Percentiles rank a stretch among this genome's conserved stretches.
Evolutionary conservation across 2,329 filamentous ascomycete genomes (phyloP).

Genomic region (Colletotrichum echinochloae): DNA sequence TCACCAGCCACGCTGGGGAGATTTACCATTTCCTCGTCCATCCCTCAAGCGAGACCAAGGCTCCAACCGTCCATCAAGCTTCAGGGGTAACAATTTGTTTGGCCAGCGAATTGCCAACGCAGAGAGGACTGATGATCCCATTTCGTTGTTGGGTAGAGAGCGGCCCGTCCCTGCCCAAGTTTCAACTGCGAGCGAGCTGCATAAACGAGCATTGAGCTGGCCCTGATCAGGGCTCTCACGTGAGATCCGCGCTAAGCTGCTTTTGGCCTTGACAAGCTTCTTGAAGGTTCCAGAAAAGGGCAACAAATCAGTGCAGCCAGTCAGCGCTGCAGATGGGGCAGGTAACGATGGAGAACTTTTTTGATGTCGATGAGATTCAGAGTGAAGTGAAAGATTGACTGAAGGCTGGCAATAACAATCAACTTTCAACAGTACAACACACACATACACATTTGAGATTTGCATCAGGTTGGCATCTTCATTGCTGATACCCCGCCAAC

Average conservation of each 20-base stretch:
- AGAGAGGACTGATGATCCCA: slow-evolving; percentile 23
- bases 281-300: slow-evolving; percentile 57
- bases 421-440: slow-evolving; percentile 10
- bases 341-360: slow-evolving; percentile 39
- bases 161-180: slow-evolving; percentile 23
- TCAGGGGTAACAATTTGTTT: slow-evolving; percentile 27
- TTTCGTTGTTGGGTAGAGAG: slow-evolving; percentile 21
- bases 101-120: slow-evolving; percentile 31
- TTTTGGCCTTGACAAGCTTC: slow-evolving; percentile 48
- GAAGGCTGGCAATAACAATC: slow-evolving; percentile 38
- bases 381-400: slow-evolving; percentile 31
- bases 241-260: slow-evolving; percentile 45
- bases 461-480: not conserved
- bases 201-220: slow-evolving; percentile 36
- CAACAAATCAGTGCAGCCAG: slow-evolving; percentile 33
- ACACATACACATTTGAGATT: not conserved
- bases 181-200: slow-evolving; percentile 29
- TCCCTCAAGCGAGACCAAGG: slow-evolving; percentile 18
- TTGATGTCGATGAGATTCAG: slow-evolving; percentile 34
- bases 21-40: slow-evolving; percentile 23
- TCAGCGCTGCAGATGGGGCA: slow-evolving; percentile 17
- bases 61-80: not conserved
- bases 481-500: not conserved
- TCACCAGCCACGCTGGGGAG: slow-evolving; percentile 39
- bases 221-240: slow-evolving; percentile 41